These are phyloP conservation scores for Psophocarpus tetragonolobus DNA, from an alignment of 306 rosid genomes.

Conservation along the genomic window DNA sequence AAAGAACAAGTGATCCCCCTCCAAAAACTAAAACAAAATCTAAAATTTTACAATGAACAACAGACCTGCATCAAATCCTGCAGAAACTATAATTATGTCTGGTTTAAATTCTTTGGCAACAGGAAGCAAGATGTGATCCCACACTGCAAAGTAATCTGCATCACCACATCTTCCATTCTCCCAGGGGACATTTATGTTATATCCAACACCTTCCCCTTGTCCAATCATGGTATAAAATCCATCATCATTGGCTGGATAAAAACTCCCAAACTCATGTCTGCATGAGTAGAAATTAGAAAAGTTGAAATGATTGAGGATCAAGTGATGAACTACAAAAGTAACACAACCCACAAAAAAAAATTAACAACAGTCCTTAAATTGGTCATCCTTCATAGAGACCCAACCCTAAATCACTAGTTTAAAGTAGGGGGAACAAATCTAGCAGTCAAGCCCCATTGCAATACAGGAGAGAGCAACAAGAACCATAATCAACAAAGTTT, in stretches of 20 bases:
- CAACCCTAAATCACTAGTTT: conserved; percentile 6
- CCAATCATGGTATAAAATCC: conserved; percentile 85
- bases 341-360: not conserved
- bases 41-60: conserved; percentile 6
- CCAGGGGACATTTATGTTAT: conserved; percentile 95
- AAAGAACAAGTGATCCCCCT: not conserved
- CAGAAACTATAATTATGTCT: conserved; percentile 78
- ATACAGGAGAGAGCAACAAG: not conserved
- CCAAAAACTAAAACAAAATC: not conserved
- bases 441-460: not conserved
- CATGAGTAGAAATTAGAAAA: conserved; percentile 33
- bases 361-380: conserved; percentile 19
- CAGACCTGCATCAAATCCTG: conserved; percentile 98
- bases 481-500: not conserved
- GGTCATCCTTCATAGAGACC: not conserved
- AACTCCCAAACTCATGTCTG: conserved; percentile 93
- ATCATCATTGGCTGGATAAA: conserved; percentile 73
- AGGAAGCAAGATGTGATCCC: conserved; percentile 94
- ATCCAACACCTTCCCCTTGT: conserved; percentile 83
- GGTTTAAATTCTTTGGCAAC: conserved; percentile 87
- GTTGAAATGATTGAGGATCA: conserved; percentile 22
- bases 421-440: not conserved
- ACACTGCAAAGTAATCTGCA: conserved; percentile 89
- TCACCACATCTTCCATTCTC: conserved; percentile 90
- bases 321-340: conserved; percentile 25